phyloP scores from a whole-genome alignment of 2,329 filamentous ascomycete species.

The Tolypocladium ovalisporum region DNA sequence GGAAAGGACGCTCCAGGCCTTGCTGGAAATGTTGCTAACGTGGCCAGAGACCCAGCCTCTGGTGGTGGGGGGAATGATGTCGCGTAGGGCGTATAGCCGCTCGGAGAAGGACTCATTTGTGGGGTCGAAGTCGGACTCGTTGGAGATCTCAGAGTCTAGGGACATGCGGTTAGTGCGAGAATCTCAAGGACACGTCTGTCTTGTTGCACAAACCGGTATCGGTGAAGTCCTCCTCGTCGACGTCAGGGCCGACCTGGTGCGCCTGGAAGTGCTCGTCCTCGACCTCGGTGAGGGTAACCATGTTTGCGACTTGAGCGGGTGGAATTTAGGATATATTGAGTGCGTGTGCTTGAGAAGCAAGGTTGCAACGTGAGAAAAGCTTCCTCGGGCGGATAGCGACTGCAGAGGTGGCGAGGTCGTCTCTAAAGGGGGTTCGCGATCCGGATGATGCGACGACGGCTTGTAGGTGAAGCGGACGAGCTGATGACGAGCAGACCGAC shows the following conservation, averaged over 20 bases:
- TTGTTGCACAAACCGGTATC: constrained; percentile 62
- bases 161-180: constrained; percentile 2
- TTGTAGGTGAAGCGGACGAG: background rate
- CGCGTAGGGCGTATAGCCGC: constrained; percentile 60
- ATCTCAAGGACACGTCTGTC: background rate
- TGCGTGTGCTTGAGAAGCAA: background rate
- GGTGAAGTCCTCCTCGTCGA: constrained; percentile 87
- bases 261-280: constrained; percentile 89
- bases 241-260: constrained; percentile 57
- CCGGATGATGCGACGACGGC: background rate
- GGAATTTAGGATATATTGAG: background rate
- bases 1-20: constrained; percentile 43
- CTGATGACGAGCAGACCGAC: background rate
- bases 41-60: constrained; percentile 57
- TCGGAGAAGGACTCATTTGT: constrained; percentile 50
- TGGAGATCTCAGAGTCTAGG: constrained; percentile 73
- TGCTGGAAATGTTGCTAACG: constrained; percentile 39
- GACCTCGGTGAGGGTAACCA: constrained; percentile 96
- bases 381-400: background rate
- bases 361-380: background rate
- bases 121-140: constrained; percentile 61
- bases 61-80: constrained; percentile 64
- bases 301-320: constrained; percentile 33
- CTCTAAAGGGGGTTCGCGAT: background rate
- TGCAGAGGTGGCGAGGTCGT: background rate